These are phyloP conservation scores for Aphanomyces invadans DNA, from an alignment of 352 stramenopile species.

Conservation along the genomic window DNA sequence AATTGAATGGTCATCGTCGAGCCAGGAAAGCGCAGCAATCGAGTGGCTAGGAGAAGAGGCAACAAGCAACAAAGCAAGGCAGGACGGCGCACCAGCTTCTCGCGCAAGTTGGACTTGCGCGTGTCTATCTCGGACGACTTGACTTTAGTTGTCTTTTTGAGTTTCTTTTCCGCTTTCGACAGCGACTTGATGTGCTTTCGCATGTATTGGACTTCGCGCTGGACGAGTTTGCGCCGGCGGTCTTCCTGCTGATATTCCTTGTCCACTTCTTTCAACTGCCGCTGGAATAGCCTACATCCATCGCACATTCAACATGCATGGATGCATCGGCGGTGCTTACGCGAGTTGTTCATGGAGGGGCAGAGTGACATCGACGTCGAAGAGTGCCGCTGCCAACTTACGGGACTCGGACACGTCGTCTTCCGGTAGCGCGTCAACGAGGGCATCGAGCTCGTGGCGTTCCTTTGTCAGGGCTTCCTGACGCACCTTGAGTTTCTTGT, in stretches of 20 bases:
- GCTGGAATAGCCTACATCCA: constrained; percentile 1
- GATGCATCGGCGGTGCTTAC: background rate
- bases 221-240: background rate
- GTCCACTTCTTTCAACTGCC: background rate
- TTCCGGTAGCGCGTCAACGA: background rate
- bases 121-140: background rate
- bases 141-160: background rate
- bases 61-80: no score
- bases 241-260: constrained; percentile 9
- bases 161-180: constrained; percentile 3
- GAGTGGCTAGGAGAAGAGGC: no score
- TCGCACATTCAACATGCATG: background rate
- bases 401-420: background rate
- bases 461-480: background rate
- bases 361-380: background rate
- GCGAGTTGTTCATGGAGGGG: background rate
- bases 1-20: no score
- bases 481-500: constrained; percentile 1
- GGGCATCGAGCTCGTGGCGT: background rate
- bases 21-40: no score
- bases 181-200: constrained; percentile 3
- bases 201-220: constrained; percentile 11
- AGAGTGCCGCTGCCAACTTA: background rate
- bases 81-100: constrained; percentile 11
- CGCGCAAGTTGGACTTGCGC: background rate